These are phyloP conservation scores for Pseudogymnoascus sp. DNA, from an alignment of 2,329 filamentous ascomycete species.

Conservation along the genomic window DNA sequence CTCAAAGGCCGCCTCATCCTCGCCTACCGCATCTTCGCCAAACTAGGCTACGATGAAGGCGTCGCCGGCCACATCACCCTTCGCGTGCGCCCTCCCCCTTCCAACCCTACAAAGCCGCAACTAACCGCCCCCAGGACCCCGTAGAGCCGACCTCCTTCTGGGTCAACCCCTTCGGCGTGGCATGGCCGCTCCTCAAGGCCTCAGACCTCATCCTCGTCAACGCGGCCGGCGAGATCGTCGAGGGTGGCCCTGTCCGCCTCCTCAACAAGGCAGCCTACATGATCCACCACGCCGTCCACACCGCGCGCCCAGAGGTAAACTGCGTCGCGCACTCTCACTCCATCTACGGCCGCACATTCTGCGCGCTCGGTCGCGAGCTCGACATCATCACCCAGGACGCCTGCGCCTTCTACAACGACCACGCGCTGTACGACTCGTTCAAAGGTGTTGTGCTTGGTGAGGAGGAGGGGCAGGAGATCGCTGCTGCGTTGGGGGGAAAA, in stretches of 20 bases:
- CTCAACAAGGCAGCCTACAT: conserved; percentile 40
- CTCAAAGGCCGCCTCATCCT: conserved; percentile 36
- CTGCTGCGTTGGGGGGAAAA: conserved; percentile 35
- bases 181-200: conserved; percentile 40
- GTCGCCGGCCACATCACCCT: conserved; percentile 38
- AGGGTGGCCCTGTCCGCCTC: conserved; percentile 40
- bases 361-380: conserved; percentile 48
- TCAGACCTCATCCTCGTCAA: conserved; percentile 62
- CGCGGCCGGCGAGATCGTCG: conserved; percentile 51
- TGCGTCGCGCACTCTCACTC: conserved; percentile 51
- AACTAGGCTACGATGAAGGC: conserved; percentile 38
- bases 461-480: conserved; percentile 43
- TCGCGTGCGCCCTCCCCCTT: conserved; percentile 20
- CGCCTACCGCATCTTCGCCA: conserved; percentile 40
- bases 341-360: conserved; percentile 53
- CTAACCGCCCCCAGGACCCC: conserved; percentile 22
- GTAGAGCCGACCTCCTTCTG: conserved; percentile 28
- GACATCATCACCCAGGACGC: conserved; percentile 52
- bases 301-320: conserved; percentile 48
- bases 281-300: conserved; percentile 51
- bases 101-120: background rate
- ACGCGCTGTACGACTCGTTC: conserved; percentile 35
- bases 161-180: conserved; percentile 29
- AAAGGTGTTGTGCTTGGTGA: conserved; percentile 43
- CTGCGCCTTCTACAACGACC: conserved; percentile 41